phyloP scores from a whole-genome alignment of 2,329 filamentous ascomycete genomes.

The Thielaviopsis ethacetica region DNA sequence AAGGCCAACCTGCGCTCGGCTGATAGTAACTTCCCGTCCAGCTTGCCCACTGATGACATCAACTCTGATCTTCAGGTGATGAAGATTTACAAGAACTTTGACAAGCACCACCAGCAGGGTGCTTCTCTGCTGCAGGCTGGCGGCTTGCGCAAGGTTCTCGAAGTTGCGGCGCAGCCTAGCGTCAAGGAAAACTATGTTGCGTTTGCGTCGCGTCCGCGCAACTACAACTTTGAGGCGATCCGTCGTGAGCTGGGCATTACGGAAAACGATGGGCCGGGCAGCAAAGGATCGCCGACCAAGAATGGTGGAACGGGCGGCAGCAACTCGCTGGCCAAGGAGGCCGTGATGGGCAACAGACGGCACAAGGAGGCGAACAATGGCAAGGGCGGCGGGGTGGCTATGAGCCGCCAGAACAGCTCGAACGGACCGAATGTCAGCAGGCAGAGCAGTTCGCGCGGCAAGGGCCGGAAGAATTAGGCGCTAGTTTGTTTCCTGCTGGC shows the following conservation, averaged over 20 bases:
- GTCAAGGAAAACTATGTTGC: conserved; percentile 31
- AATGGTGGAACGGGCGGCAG: neutral
- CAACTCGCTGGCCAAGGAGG: conserved; percentile 29
- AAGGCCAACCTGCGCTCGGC: conserved; percentile 37
- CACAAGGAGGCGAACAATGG: conserved; percentile 31
- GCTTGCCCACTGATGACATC: conserved; percentile 34
- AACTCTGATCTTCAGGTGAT: conserved; percentile 40
- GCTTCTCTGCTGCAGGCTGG: conserved; percentile 38
- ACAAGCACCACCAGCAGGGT: conserved; percentile 34
- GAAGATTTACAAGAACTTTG: conserved; percentile 40
- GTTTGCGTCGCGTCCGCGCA: conserved; percentile 26
- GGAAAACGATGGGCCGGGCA: conserved; percentile 21
- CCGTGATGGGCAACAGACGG: conserved; percentile 37
- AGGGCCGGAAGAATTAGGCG: conserved; percentile 22
- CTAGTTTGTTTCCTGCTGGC: neutral
- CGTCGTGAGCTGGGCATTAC: conserved; percentile 34
- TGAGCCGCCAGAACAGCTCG: conserved; percentile 40
- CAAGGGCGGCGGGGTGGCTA: conserved; percentile 23
- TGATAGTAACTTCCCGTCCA: conserved; percentile 39
- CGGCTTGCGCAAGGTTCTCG: conserved; percentile 38
- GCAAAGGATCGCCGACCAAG: conserved; percentile 9
- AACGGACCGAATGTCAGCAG: conserved; percentile 41
- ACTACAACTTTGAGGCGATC: conserved; percentile 29
- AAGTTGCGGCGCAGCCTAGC: conserved; percentile 34
- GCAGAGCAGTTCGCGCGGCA: conserved; percentile 34